Evolutionary conservation across 495 filamentous ascomycete genomes (phyloP).

Genomic region (Penicillium angulare): DNA sequence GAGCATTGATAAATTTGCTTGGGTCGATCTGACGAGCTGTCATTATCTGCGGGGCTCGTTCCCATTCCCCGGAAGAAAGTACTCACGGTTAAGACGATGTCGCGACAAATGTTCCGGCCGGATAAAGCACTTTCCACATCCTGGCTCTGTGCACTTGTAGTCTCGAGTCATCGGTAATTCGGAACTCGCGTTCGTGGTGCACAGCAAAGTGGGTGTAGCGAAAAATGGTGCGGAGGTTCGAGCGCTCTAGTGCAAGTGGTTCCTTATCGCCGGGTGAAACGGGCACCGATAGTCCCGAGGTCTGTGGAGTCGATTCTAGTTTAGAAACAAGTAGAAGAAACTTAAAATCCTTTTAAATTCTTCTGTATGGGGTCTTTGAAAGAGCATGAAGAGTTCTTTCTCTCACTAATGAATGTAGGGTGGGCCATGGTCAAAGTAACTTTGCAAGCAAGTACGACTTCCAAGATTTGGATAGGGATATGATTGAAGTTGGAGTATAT

Average conservation of each 20-base stretch:
- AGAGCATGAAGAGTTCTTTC: too few relatives aligned
- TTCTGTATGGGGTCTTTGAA: too few relatives aligned
- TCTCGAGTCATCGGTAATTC: not conserved
- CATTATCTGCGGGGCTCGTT: not conserved
- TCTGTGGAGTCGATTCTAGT: too few relatives aligned
- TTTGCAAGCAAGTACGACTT: too few relatives aligned
- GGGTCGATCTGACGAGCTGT: not conserved
- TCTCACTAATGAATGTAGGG: too few relatives aligned
- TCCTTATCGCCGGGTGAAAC: not conserved
- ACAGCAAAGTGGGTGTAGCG: not conserved
- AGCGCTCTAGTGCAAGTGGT: not conserved
- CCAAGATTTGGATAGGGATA: too few relatives aligned
- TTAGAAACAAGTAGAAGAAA: too few relatives aligned
- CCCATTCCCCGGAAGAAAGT: not conserved
- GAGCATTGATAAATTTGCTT: conserved; percentile 1
- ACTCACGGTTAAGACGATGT: conserved; percentile 5
- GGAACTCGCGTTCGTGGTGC: not conserved
- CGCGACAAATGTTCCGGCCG: conserved; percentile 3
- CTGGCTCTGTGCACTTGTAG: not conserved
- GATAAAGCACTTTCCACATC: not conserved
- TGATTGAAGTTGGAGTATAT: too few relatives aligned
- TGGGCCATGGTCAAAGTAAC: too few relatives aligned
- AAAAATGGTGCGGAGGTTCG: not conserved
- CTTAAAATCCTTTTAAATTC: too few relatives aligned
- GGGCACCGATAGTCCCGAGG: not conserved